Evolutionary conservation across 2,329 filamentous ascomycete genomes (phyloP), one percentile per base, ranked within the genome.

Genomic region (Alternaria sp.): DNA sequence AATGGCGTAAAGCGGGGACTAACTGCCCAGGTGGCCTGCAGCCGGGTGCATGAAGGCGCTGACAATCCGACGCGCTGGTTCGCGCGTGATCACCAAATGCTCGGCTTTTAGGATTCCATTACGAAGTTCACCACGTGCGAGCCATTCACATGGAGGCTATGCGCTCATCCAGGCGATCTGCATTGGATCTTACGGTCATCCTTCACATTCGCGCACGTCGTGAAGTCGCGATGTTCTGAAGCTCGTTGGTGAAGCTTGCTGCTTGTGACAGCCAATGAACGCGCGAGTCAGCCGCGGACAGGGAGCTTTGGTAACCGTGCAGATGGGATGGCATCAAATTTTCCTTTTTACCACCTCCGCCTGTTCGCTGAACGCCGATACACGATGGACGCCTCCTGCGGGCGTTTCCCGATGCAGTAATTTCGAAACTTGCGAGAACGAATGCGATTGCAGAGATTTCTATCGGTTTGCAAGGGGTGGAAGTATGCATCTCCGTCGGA

Each of bases 271-370:
- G 57, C 70, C 69, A 72, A 74, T 70, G n/a, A 54, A 25, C 45
- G 55, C 19, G 54, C 67, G 64, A 73, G 59, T 65, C 66, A 68
- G 66, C 69, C 71, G 67, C 71, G 68, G 69, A 70, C 32, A 66
- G 60, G 62, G 58, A 66, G 61, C 63, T 64, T 60, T 54, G 63
- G 58, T 62, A 66, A 64, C 61, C 40, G 30, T 62, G 60, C 57
- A 60, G 58, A 54, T 60, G 55, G 19, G n/a, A 30, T 44, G 44
- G 52, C 58, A 60, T 61, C 51, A 62, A 68, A 66, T 70, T 70
- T 69, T 62, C 57, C 59, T 62, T 59, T 54, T 62, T 32, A 15
- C 28, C 30, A 46, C 45, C 61, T 65, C 65, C 64, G 65, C 70
- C 59, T 40, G 64, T 71, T 72, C 69, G 69, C 69, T 71, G 43